Base-by-base conservation (phyloP, 345 rosid species). In the Boechera retrofracta region DNA sequence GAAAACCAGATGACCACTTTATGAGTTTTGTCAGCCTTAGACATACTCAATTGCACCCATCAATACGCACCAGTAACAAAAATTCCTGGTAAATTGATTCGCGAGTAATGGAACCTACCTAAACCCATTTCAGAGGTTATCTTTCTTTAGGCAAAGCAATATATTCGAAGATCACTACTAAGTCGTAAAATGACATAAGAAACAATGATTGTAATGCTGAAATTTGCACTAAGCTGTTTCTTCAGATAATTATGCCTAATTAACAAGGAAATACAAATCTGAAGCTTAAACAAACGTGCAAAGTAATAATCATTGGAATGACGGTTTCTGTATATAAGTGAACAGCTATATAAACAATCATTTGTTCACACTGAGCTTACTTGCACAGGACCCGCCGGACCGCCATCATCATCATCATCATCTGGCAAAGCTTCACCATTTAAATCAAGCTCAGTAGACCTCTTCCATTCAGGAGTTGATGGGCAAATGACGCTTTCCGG, bases 401-500 rank as follows among this genome's bases (percentile, higher is more conserved):
- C 79, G 13, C 71, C 80, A 80, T 70, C 82, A 39, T 75, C 82
- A 64, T 79, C 82, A 69, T 80, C 82, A 56, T 80, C 82, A 51
- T 80, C 77, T 75, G 79, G 76, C 53, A 74, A 77, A 38, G 97
- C 98, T 90, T 96, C 97, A 73, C 99, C 99, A 78, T 96, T 93
- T 73, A 96, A 90, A 91, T 93, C 99, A 60, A 96, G 86, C 62
- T 88, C 99, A 18, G 92, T 84, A 79, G 97, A 87, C 68, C 93
- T 85, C 82, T 96, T 96, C 99, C 99, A 96, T 75, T 96, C 99
- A 24, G 98, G 99, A 79, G 93, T 93, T 72, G 86, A 54, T 10
- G 99, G 99, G 74, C 92, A 96, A 62, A 69, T 62, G 57, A 89
- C 79, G 78, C 67, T 82, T 16, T 88, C 92, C 54, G 97, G 97